Conservation (phyloP, 352 stramenopile genomes). For the Phytophthora litchii region DNA sequence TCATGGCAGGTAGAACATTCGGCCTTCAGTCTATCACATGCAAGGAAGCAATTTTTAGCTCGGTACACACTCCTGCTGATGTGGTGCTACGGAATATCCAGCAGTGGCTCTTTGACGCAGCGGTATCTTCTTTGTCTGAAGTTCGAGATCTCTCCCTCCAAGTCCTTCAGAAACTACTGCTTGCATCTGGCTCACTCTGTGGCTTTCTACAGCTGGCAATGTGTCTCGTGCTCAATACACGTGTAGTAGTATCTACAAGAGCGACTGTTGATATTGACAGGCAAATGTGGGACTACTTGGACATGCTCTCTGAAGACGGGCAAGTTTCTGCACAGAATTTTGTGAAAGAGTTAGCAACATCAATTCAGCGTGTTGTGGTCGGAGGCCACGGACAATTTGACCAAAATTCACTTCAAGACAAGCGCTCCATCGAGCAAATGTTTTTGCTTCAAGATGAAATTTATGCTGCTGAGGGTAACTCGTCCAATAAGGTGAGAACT, state of each 20-base stretch:
- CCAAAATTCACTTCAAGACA: conserved; percentile 53
- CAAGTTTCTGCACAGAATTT: conserved; percentile 48
- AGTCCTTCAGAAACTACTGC: conserved; percentile 61
- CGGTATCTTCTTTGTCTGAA: conserved; percentile 46
- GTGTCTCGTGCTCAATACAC: conserved; percentile 63
- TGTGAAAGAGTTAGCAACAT: conserved; percentile 48
- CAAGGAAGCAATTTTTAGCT: conserved; percentile 50
- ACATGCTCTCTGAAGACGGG: conserved; percentile 55
- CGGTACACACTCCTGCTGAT: conserved; percentile 55
- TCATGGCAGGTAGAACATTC: conserved; percentile 41
- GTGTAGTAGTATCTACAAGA: conserved; percentile 2
- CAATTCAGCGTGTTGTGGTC: conserved; percentile 63
- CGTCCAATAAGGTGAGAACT: conserved; percentile 12
- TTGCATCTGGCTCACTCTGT: conserved; percentile 84
- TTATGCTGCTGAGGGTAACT: conserved; percentile 10
- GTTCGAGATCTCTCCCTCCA: conserved; percentile 69
- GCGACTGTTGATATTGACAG: conserved; percentile 33
- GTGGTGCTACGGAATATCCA: conserved; percentile 68
- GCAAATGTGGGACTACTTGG: conserved; percentile 60
- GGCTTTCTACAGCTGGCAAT: conserved; percentile 74
- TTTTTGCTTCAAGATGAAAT: conserved; percentile 42
- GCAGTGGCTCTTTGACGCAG: conserved; percentile 69
- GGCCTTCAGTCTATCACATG: conserved; percentile 59
- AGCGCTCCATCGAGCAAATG: conserved; percentile 62
- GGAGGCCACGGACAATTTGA: conserved; percentile 33